phyloP scores from a whole-genome alignment of 768 basidiomycete genomes.

The Lactifluus echinatus region DNA sequence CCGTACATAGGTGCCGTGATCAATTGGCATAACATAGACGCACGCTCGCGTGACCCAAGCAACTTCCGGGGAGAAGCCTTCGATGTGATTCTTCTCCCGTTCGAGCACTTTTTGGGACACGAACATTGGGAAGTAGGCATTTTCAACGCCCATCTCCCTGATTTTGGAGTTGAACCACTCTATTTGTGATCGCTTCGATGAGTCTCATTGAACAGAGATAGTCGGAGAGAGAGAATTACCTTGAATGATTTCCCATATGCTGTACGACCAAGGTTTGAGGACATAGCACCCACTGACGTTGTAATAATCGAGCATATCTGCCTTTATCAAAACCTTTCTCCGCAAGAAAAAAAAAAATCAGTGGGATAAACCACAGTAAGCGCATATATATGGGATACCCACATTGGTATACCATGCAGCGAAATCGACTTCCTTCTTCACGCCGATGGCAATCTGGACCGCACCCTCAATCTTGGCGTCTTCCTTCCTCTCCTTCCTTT shows the following conservation, averaged over 20 bases:
- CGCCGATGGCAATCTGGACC: constrained; percentile 86
- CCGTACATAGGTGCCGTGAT: background rate
- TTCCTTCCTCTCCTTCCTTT: constrained; percentile 37
- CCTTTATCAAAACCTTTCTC: constrained; percentile 84
- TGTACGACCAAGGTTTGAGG: constrained; percentile 94
- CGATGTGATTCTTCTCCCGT: constrained; percentile 96
- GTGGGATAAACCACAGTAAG: background rate
- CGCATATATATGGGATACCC: constrained; percentile 27
- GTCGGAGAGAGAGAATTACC: constrained; percentile 36
- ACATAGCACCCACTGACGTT: constrained; percentile 98
- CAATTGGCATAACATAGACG: constrained; percentile 27
- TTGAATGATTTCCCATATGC: constrained; percentile 96
- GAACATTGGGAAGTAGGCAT: constrained; percentile 99
- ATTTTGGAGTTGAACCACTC: constrained; percentile 92
- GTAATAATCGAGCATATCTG: constrained; percentile 99
- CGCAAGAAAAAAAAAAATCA: constrained; percentile 18
- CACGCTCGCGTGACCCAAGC: constrained; percentile 99
- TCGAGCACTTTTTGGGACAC: constrained; percentile 88
- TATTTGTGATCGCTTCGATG: constrained; percentile 26
- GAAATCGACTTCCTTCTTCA: constrained; percentile 95
- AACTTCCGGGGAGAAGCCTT: constrained; percentile 98
- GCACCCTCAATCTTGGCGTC: constrained; percentile 80
- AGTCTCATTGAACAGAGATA: background rate
- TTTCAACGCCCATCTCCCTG: constrained; percentile 91
- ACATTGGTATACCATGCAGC: constrained; percentile 91